phyloP scores from a whole-genome alignment of 208 protist species.

The Trypanosoma vivax region DNA sequence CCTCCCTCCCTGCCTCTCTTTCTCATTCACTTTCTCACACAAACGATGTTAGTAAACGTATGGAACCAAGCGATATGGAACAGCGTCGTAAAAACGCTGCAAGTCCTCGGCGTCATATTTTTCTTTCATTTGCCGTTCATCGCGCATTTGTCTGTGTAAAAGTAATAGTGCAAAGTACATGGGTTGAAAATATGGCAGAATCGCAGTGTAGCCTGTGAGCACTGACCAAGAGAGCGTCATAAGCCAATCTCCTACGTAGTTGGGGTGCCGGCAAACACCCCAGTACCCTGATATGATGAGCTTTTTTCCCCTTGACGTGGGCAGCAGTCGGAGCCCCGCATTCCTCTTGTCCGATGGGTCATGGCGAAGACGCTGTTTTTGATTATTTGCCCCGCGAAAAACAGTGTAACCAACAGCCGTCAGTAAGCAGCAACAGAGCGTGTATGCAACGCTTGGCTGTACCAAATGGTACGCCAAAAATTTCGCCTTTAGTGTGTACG shows the following conservation, averaged over 20 bases:
- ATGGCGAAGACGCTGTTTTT: conserved; percentile 81
- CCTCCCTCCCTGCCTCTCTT: no score
- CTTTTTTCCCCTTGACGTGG: conserved; percentile 69
- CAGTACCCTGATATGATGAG: conserved; percentile 94
- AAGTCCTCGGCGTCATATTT: conserved; percentile 92
- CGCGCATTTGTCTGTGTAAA: conserved; percentile 90
- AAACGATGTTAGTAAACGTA: conserved; percentile 58
- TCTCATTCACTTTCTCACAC: not conserved
- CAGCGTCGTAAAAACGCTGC: conserved; percentile 85
- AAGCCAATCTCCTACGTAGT: conserved; percentile 95
- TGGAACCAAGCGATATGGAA: conserved; percentile 88
- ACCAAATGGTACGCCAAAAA: conserved; percentile 78
- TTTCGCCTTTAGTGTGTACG: conserved; percentile 92
- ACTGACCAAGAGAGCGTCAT: conserved; percentile 69
- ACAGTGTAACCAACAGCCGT: conserved; percentile 62
- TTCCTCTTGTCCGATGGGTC: conserved; percentile 64
- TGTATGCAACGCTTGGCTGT: conserved; percentile 30
- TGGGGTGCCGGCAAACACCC: conserved; percentile 95
- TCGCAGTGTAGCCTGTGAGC: conserved; percentile 45
- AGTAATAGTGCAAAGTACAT: conserved; percentile 93
- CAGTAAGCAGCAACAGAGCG: conserved; percentile 35
- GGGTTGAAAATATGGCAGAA: conserved; percentile 91
- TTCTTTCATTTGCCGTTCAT: conserved; percentile 85
- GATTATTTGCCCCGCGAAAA: conserved; percentile 79
- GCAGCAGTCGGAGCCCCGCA: conserved; percentile 65